Base-by-base conservation (phyloP, 805 yeast species). In the Brettanomyces naardenensis region DNA sequence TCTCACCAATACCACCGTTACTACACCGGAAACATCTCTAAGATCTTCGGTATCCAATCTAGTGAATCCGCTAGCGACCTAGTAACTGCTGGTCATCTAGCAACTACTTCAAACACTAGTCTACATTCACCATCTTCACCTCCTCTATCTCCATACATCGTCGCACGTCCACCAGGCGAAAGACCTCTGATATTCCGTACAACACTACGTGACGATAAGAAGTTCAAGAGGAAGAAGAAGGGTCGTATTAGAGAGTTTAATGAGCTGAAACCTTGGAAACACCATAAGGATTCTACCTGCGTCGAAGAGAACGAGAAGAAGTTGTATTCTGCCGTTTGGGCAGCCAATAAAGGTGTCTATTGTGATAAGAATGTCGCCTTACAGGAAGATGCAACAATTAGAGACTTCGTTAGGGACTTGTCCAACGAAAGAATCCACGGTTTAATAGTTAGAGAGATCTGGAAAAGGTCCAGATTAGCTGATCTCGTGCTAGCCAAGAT, bases 311-410 rank as follows among this genome's bases (percentile, higher is more conserved):
- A 65, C 31, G 97, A 92, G 55, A 69, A 85, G 42, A 88, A 88
- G 54, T 62, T 97, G 28, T 92, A 90, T 58, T 97, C 89, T 58
- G 94, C 95, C 19, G 73, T 92, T 13, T 92, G 95, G 95, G 95
- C 82, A 0, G 78, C 95, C 25, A 92, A 92, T 54, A 76, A 75
- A 44, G 95, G 92, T 3, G 52, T 63, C 3, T 80, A 80, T 49
- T 56, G 80, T 18, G 30, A 25, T 3, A 31, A 29, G 13, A 28
- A 19, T 27, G 26, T 5, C 6, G 6, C 9, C 3, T 26, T 13
- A 10, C 13, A 1, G 9, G 17, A 15, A 22, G 10, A 28, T 20
- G 22, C 18, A 27, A 13, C 11, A 4, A 26, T 18, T 13, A 17
- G 17, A 18, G 25, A 19, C 14, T 31, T 11, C 33, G n/a, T 19